Percentiles rank a stretch among this genome's conserved stretches.
phyloP scores from a whole-genome alignment of 768 basidiomycete genomes.

The Trametes cubensis region DNA sequence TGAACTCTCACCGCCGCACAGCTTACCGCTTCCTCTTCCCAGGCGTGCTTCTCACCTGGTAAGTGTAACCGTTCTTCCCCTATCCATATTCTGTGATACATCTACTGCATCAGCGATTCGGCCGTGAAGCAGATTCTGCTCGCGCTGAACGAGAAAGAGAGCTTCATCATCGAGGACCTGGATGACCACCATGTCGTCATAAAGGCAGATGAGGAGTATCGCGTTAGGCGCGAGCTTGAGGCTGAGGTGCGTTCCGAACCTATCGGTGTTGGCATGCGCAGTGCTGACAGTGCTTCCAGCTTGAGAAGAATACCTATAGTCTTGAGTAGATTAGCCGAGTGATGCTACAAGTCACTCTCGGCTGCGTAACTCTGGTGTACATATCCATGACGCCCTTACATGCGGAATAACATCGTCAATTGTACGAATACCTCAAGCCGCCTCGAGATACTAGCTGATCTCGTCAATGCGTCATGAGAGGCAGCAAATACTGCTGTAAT shows the following conservation, averaged over 20 bases:
- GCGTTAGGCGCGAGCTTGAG: constrained; percentile 73
- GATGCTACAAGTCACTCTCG: background rate
- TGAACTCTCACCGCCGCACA: constrained; percentile 9
- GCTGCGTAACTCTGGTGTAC: background rate
- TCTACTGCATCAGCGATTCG: constrained; percentile 58
- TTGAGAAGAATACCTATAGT: constrained; percentile 88
- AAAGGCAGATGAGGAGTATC: constrained; percentile 79
- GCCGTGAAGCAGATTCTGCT: constrained; percentile 89
- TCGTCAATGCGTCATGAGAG: no score
- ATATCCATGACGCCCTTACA: background rate
- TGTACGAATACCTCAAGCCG: no score
- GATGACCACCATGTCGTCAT: constrained; percentile 85
- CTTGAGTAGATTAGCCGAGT: constrained; percentile 45
- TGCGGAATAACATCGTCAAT: no score
- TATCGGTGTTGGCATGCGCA: background rate
- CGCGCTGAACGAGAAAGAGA: constrained; percentile 76
- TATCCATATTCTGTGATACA: background rate
- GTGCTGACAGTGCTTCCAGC: constrained; percentile 41
- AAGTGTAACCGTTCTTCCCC: constrained; percentile 22
- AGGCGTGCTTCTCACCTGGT: constrained; percentile 76
- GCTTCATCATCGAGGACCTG: constrained; percentile 85
- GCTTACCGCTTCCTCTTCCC: constrained; percentile 8
- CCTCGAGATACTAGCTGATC: no score
- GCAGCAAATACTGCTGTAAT: no score
- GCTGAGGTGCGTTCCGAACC: constrained; percentile 56